phyloP scores from a whole-genome alignment of 108 stramenopile genomes.

The Nitzschia inconspicua region DNA sequence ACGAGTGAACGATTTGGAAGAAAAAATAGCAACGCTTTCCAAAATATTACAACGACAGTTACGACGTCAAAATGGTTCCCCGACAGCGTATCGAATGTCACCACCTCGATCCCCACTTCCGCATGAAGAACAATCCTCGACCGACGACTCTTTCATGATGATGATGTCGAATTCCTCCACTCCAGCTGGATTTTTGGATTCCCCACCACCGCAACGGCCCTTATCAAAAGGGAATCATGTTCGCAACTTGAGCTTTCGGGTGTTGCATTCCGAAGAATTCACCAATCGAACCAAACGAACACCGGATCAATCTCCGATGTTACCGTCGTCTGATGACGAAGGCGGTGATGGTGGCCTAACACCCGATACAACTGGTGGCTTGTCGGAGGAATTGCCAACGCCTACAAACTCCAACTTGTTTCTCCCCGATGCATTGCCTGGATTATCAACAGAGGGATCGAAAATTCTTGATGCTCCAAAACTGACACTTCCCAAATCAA shows the following conservation, averaged over 20 bases:
- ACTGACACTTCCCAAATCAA: too few species aligned
- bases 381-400: background rate
- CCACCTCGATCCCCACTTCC: background rate
- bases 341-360: background rate
- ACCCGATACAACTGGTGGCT: background rate
- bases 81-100: background rate
- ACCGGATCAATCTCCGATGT: too few species aligned
- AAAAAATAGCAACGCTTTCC: conserved; percentile 39
- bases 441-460: background rate
- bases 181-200: too few species aligned
- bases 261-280: conserved; percentile 6
- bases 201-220: background rate
- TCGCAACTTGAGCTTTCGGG: conserved; percentile 16
- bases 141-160: too few species aligned
- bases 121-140: too few species aligned
- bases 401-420: background rate
- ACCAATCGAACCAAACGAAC: too few species aligned
- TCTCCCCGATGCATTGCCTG: background rate
- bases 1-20: conserved; percentile 47
- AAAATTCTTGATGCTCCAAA: too few species aligned
- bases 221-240: background rate
- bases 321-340: background rate
- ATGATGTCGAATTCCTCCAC: too few species aligned
- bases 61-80: too few species aligned
- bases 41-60: conserved; percentile 31